These are phyloP conservation scores for Leishmania braziliensis DNA, from an alignment of 208 protist genomes.

Conservation along the genomic window DNA sequence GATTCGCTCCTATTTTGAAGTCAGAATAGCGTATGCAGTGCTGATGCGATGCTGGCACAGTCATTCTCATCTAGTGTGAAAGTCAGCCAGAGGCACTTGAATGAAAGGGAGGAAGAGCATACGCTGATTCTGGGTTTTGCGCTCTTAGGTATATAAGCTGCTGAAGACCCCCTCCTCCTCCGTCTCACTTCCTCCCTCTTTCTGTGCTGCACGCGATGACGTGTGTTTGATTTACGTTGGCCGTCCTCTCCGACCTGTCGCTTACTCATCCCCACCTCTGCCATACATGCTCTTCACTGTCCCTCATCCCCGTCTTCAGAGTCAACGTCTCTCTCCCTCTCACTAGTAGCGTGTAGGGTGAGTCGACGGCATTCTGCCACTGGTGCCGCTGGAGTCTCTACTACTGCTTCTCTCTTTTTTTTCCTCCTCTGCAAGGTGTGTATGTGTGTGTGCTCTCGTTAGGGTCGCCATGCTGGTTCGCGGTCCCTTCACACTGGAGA, in stretches of 20 bases:
- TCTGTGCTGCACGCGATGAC: background rate
- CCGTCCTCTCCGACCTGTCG: background rate
- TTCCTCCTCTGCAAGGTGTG: background rate
- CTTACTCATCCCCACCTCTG: background rate
- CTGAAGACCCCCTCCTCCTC: background rate
- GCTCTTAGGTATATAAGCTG: background rate
- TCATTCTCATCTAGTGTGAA: background rate
- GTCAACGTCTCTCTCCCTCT: background rate
- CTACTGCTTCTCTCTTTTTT: background rate
- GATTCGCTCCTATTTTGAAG: background rate
- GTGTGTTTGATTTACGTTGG: background rate
- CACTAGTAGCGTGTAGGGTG: background rate
- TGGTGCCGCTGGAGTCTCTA: background rate
- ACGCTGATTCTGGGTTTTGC: background rate
- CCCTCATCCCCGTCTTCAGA: background rate
- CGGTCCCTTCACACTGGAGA: slow-evolving; percentile 29
- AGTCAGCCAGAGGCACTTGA: background rate
- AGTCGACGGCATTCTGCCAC: background rate
- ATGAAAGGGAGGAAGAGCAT: background rate
- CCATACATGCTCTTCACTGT: background rate
- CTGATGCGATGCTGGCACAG: background rate
- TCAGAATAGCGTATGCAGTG: background rate
- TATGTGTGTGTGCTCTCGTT: background rate
- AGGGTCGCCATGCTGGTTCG: slow-evolving; percentile 25
- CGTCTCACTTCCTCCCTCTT: background rate